These are phyloP conservation scores for Suillus paluster DNA, from an alignment of 768 basidiomycete genomes.

Conservation along the genomic window DNA sequence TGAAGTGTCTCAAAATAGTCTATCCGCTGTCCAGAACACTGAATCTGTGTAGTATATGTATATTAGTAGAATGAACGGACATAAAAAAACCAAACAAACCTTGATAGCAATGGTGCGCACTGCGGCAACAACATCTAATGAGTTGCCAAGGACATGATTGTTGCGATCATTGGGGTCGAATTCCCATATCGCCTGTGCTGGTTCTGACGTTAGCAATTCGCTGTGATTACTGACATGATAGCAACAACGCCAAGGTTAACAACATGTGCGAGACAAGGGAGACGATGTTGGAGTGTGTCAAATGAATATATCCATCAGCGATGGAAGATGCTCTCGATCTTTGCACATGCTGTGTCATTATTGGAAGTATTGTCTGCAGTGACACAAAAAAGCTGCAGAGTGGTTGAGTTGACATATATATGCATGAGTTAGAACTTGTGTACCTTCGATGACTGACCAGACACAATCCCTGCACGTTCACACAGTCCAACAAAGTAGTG, in stretches of 20 bases:
- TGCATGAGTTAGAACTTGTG: slow-evolving; percentile 7
- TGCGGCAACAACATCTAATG: slow-evolving; percentile 35
- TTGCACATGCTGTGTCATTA: slow-evolving; percentile 24
- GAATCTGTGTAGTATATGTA: slow-evolving; percentile 20
- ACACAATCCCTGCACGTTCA: slow-evolving; percentile 30
- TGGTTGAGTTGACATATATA: neutral
- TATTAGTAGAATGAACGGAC: neutral
- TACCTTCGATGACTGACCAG: slow-evolving; percentile 25
- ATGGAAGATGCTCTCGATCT: slow-evolving; percentile 20
- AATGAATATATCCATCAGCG: slow-evolving; percentile 14
- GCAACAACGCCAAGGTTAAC: slow-evolving; percentile 30
- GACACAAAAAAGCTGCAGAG: slow-evolving; percentile 23
- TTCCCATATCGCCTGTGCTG: slow-evolving; percentile 37
- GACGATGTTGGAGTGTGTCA: slow-evolving; percentile 20
- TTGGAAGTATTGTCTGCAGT: slow-evolving; percentile 31
- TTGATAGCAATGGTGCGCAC: slow-evolving; percentile 36
- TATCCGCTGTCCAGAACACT: slow-evolving; percentile 27
- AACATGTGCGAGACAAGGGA: slow-evolving; percentile 35
- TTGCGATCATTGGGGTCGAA: slow-evolving; percentile 29
- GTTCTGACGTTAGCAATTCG: slow-evolving; percentile 32
- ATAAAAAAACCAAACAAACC: slow-evolving; percentile 17
- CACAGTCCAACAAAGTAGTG: slow-evolving; percentile 27
- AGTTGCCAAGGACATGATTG: slow-evolving; percentile 32
- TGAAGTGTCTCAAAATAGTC: slow-evolving; percentile 28
- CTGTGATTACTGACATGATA: slow-evolving; percentile 37